Percentiles rank a stretch among this genome's conserved stretches.
Conservation (phyloP, 202 grass and related monocot species). For the Schoenoplectus triqueter region DNA sequence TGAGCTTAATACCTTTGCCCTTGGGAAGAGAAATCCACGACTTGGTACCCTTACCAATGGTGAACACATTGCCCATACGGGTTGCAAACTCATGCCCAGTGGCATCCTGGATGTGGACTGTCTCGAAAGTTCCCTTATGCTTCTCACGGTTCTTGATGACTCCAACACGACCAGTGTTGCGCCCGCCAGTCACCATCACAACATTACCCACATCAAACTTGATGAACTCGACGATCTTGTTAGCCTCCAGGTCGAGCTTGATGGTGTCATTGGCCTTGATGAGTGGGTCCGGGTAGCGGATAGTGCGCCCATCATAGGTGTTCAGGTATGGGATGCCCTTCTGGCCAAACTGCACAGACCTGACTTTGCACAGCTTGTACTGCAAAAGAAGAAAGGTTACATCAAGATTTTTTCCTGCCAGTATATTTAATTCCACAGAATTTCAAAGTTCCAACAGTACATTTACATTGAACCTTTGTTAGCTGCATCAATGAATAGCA, state of each 20-base stretch:
- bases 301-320: constrained; percentile 30
- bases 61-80: constrained; percentile 45
- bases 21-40: constrained; percentile 46
- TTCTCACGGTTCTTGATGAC: constrained; percentile 56
- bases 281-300: constrained; percentile 52
- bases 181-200: constrained; percentile 49
- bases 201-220: constrained; percentile 52
- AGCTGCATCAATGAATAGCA: too few species aligned
- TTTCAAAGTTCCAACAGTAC: background rate
- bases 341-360: constrained; percentile 47
- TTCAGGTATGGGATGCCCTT: constrained; percentile 49
- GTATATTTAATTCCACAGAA: background rate
- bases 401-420: background rate
- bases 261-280: constrained; percentile 56
- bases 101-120: constrained; percentile 43
- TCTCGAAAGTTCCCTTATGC: constrained; percentile 47
- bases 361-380: constrained; percentile 46
- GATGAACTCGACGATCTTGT: constrained; percentile 53
- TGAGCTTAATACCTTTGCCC: constrained; percentile 52
- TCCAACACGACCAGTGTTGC: constrained; percentile 52
- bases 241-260: constrained; percentile 43
- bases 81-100: background rate
- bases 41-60: constrained; percentile 50
- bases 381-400: background rate
- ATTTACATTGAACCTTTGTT: background rate